Evolutionary conservation across 306 rosid species (phyloP).

Genomic region (Medicago truncatula): MtrunA17r5.0-ANR NC_053045.1:56026001-56026500

Average conservation of each 20-base stretch:
- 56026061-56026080: conserved; percentile 81
- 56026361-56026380: conserved; percentile 60
- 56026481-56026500: conserved; percentile 56
- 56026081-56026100: conserved; percentile 53
- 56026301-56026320: conserved; percentile 65
- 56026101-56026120: conserved; percentile 47
- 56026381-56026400: conserved; percentile 87
- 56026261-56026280: conserved; percentile 58
- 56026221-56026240: background rate
- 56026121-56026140: background rate
- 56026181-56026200: background rate
- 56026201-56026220: background rate
- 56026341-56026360: conserved; percentile 75
- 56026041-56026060: conserved; percentile 50
- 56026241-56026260: conserved; percentile 22
- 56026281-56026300: conserved; percentile 61
- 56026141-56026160: background rate
- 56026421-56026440: conserved; percentile 74
- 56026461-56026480: conserved; percentile 58
- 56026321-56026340: conserved; percentile 54
- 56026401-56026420: conserved; percentile 84
- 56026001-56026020: conserved; percentile 74
- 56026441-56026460: conserved; percentile 71
- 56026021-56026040: conserved; percentile 51
- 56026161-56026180: conserved; percentile 1